Percentiles rank a stretch among this genome's conserved stretches.
phyloP scores from a whole-genome alignment of 306 rosid genomes.

The Quercus berberidifolia region DNA sequence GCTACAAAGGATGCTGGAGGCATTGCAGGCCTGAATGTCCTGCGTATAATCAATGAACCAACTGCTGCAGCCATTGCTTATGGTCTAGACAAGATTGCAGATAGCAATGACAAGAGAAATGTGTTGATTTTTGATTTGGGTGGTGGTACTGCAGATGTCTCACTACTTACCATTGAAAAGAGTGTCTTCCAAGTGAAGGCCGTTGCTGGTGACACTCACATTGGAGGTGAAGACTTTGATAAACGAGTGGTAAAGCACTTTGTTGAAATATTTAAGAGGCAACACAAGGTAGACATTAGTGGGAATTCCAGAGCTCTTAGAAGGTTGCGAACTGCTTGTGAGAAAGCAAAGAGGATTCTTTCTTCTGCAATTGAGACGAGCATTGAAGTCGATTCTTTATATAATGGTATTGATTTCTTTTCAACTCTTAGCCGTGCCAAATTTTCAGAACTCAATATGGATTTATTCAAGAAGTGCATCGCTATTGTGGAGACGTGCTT shows the following conservation, averaged over 20 bases:
- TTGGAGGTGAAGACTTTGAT: constrained; percentile 32
- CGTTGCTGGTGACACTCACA: constrained; percentile 34
- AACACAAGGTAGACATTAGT: constrained; percentile 8
- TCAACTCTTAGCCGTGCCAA: constrained; percentile 13
- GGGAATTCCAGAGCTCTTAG: neutral
- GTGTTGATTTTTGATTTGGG: constrained; percentile 19
- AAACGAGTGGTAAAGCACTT: constrained; percentile 22
- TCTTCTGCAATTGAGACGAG: neutral
- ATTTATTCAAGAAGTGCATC: constrained; percentile 18
- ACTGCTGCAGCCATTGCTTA: constrained; percentile 13
- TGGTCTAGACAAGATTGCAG: neutral
- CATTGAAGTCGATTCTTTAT: constrained; percentile 1
- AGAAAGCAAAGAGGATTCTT: constrained; percentile 13
- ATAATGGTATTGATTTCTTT: constrained; percentile 13
- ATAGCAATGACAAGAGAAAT: neutral
- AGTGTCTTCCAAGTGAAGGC: neutral
- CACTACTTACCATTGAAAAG: neutral
- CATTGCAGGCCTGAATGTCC: neutral
- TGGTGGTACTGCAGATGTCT: constrained; percentile 16
- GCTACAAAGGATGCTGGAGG: constrained; percentile 19
- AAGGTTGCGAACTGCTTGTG: neutral
- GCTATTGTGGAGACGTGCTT: constrained; percentile 17
- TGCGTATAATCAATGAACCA: constrained; percentile 9
- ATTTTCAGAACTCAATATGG: constrained; percentile 16
- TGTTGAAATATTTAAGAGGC: constrained; percentile 9